These are phyloP conservation scores for Nymphaea thermarum DNA, from an alignment of 164 flowering plant species.

Conservation along the genomic window DNA sequence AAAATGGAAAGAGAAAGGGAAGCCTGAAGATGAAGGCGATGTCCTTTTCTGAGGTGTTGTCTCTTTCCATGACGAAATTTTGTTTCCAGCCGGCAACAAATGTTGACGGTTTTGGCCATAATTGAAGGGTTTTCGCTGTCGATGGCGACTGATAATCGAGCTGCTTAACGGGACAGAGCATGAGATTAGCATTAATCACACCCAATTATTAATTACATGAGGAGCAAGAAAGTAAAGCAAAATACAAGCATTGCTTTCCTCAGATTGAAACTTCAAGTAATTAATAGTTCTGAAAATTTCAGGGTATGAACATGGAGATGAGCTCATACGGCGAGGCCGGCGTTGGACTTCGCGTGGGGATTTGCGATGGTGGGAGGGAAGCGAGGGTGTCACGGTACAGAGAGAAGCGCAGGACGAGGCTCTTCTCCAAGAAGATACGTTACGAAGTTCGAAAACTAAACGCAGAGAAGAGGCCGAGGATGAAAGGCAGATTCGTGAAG, in stretches of 20 bases:
- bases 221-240: background rate
- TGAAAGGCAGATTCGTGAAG: constrained; percentile 89
- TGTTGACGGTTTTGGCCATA: background rate
- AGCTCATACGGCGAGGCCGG: constrained; percentile 7
- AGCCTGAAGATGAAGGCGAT: background rate
- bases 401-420: constrained; percentile 72
- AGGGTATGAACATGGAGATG: background rate
- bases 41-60: background rate
- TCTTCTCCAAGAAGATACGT: constrained; percentile 89
- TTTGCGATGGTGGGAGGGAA: constrained; percentile 63
- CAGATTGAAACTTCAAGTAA: background rate
- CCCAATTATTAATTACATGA: background rate
- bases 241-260: too few relatives aligned
- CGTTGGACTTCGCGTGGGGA: constrained; percentile 13
- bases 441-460: constrained; percentile 86
- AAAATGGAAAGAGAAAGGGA: too few relatives aligned
- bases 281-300: background rate
- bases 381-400: constrained; percentile 85
- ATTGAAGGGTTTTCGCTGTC: background rate
- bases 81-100: background rate
- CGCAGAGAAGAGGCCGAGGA: constrained; percentile 89
- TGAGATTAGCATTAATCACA: background rate
- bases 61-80: background rate
- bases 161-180: background rate
- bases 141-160: background rate